phyloP scores from a whole-genome alignment of 139 green algal genomes.

The Trebouxia sp. region DNA sequence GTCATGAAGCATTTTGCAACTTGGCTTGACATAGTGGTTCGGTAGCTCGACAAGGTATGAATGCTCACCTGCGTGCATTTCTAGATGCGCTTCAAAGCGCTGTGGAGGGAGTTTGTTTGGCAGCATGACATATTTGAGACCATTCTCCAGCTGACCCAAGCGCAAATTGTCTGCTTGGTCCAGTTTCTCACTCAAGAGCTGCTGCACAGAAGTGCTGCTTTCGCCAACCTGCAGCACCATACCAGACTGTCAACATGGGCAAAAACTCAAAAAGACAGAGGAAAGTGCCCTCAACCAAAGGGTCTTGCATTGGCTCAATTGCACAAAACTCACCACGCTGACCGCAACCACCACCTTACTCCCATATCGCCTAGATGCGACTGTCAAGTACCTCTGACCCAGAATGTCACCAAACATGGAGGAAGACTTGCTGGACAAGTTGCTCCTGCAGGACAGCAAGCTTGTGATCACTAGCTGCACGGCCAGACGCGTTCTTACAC shows the following conservation, averaged over 20 bases:
- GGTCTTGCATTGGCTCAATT: no score
- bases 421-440: neutral
- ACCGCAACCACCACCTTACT: neutral
- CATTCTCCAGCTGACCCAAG: slow-evolving; percentile 75
- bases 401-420: neutral
- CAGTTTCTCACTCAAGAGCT: slow-evolving; percentile 50
- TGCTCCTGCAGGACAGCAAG: neutral
- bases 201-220: slow-evolving; percentile 10
- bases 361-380: neutral
- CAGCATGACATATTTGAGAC: slow-evolving; percentile 93
- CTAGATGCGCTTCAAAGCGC: slow-evolving; percentile 94
- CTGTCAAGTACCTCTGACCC: neutral
- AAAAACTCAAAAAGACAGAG: no score
- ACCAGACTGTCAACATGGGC: neutral
- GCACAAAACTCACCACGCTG: neutral
- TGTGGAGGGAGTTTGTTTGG: slow-evolving; percentile 90
- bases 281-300: no score
- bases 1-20: no score
- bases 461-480: neutral
- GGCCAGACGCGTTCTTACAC: no score
- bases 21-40: no score
- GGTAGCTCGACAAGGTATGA: no score
- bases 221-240: slow-evolving; percentile 19
- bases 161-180: slow-evolving; percentile 64
- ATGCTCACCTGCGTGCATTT: slow-evolving; percentile 74